Percentiles rank a stretch among this genome's conserved stretches.
Evolutionary conservation across 768 basidiomycete genomes (phyloP).

Genomic region (Neoboletus magnificus): DNA sequence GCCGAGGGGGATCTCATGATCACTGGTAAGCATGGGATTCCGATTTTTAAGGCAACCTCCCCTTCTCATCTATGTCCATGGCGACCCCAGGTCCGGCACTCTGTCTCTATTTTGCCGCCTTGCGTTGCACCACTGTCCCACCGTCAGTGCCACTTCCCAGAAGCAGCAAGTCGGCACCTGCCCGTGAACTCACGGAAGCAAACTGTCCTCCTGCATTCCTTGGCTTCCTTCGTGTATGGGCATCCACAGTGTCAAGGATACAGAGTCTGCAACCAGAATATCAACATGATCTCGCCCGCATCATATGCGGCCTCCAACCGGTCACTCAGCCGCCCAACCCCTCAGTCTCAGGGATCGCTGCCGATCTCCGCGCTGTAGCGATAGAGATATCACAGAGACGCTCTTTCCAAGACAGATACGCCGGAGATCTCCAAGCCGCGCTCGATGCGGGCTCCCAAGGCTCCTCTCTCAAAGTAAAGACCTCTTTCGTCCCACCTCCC

Average conservation of each 20-base stretch:
- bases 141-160: conserved; percentile 80
- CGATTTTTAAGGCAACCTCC: background rate
- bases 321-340: conserved; percentile 40
- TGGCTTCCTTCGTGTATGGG: conserved; percentile 73
- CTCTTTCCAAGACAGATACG: conserved; percentile 80
- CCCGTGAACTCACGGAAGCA: conserved; percentile 55
- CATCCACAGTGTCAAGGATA: conserved; percentile 58
- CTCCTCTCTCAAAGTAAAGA: conserved; percentile 39
- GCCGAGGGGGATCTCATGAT: conserved; percentile 87
- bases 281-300: conserved; percentile 79
- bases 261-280: conserved; percentile 58
- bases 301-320: conserved; percentile 62
- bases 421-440: conserved; percentile 71
- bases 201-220: conserved; percentile 73
- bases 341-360: conserved; percentile 59
- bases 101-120: conserved; percentile 81
- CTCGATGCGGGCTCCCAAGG: conserved; percentile 56
- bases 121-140: conserved; percentile 69
- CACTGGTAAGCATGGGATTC: conserved; percentile 49
- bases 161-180: conserved; percentile 41
- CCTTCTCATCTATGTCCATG: background rate
- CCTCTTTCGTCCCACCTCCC: conserved; percentile 71
- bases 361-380: conserved; percentile 79
- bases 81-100: conserved; percentile 62
- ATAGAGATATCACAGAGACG: conserved; percentile 85